Evolutionary conservation across 208 protist species (phyloP), one percentile per base, ranked within the genome.

Genomic region (Tritrichomonas foetus): DNA sequence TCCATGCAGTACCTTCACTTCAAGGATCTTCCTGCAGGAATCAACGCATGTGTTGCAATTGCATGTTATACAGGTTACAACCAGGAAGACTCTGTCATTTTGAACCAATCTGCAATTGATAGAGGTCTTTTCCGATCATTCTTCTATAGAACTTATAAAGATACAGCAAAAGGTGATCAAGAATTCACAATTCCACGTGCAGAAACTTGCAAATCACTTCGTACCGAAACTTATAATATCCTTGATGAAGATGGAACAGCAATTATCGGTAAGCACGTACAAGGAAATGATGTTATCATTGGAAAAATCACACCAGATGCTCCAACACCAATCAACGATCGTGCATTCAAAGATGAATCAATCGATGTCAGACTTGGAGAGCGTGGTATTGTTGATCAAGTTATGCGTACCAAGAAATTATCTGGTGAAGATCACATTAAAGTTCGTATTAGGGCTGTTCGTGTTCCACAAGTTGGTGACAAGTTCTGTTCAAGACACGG

Each of bases 31-130:
- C 98, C 98, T 1, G 97, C 98, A 9, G 98, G 98, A 55, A 94
- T 95, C 92, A 99, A 99, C 95, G 97, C 97, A 9, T 96, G 99
- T 55, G 97, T 99, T 0, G 98, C 98, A 22, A 98, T 99, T 93
- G 95, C 95, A 9, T 98, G 96, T 95, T 99, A 99, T 96, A 97
- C 97, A 64, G 98, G 98, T 41, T 99, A 99, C 96, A 99, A 99
- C 95, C 98, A 99, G 95, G 98, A 99, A 95, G 98, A 99, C 95
- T 99, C 98, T 36, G 93, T 99, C 30, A 98, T 99, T 94, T 96
- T 99, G 94, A 99, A 97, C 94, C 96, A 98, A 72, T 97, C 97
- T 44, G 89, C 98, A 0, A 98, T 99, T 78, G 98, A 99, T 94
- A 95, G 98, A 44, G 98, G 98, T 66, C 82, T 98, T 41, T 97